Evolutionary conservation across 345 rosid species (phyloP), one percentile per base, ranked within the genome.

Genomic region (Populus davidiana): DNA sequence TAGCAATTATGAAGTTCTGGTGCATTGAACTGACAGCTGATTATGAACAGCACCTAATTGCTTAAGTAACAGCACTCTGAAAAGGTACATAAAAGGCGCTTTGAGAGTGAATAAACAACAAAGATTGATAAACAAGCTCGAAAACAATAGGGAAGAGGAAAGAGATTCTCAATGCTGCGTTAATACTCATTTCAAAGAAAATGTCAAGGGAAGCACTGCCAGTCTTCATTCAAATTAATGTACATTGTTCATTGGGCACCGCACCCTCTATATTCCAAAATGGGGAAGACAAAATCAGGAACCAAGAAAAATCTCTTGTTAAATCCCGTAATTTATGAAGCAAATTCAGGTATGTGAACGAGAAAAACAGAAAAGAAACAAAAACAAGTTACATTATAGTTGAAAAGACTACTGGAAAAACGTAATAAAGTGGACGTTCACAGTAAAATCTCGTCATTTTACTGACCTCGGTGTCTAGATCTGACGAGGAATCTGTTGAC

Each of bases 401-500:
- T 31, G 31, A 56, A 56, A 54, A 78, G 73, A 65, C n/a, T 36
- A 38, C 29, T 61, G n/a, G 25, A 5, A 36, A 67, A 68, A 69
- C 21, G 50, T 12, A 41, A 4, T 14, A 8, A 62, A 38, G 38
- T 56, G 73, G 31, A 27, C 12, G 4, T 25, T 79, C 18, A 68
- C 25, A 25, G 13, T 5, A 36, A 76, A 66, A 44, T 17, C 54
- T 64, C 64, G 79, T 36, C 50, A 63, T 16, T 68, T 64, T 33
- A 84, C 91, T 86, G 78, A 90, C 91, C 90, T 85, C 86, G 1
- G 91, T 85, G 84, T 89, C 91, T 68, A 89, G 85, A 84, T 87
- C 91, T 20, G 90, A 88, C 0, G 89, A 87, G 39, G 85, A 84
- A 84, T 81, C 90, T 0, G 85, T 79, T 17, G 83, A 83, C 27